Base-by-base conservation (phyloP, 1,284 basidiomycete species). In the Boletus sp. region DNA sequence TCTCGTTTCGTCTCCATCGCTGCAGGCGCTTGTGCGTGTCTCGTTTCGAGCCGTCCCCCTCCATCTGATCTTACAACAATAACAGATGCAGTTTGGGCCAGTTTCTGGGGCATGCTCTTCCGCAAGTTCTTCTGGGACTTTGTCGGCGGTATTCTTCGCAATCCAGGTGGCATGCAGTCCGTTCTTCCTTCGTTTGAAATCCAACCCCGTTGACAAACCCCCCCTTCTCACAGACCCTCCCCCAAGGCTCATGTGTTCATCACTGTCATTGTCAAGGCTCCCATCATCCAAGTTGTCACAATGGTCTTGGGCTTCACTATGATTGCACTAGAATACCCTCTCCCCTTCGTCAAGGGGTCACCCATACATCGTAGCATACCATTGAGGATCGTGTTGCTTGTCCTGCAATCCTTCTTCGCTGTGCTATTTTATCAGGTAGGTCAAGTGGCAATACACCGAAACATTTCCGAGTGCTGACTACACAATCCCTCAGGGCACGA, bases 121-220 rank as follows among this genome's bases (percentile, higher is more conserved):
- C 87, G 89, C 68, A 93, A 94, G 70, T 93, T 89, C 76, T 91
- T 93, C 71, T 93, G 87, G 83, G 91, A 94, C 72, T 86, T 88
- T 59, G 68, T 86, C 14, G 77, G 76, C 52, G 86, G 86, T 42
- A 82, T 74, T 57, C 56, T 85, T 51, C 82, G 87, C 55, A 74
- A 80, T 59, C 88, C 88, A 35, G 83, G 83, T 69, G 88, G 89
- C 52, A 53, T 90, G 29, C 85, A 91, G 90, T 92, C 60, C 62
- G 86, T 83, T 30, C 30, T 44, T 20, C 6, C 20, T 8, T 44
- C 16, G 26, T 44, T 25, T 52, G 29, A 17, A 20, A 14, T 4
- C 13, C 14, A 27, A 6, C 14, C 39, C 13, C 2, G 13, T 23
- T 51, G 29, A 49, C 36, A 25, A 19, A 8, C 30, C 17, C 22